Conservation (phyloP, 2,329 filamentous ascomycete genomes). For the Penicillium sp. region DNA sequence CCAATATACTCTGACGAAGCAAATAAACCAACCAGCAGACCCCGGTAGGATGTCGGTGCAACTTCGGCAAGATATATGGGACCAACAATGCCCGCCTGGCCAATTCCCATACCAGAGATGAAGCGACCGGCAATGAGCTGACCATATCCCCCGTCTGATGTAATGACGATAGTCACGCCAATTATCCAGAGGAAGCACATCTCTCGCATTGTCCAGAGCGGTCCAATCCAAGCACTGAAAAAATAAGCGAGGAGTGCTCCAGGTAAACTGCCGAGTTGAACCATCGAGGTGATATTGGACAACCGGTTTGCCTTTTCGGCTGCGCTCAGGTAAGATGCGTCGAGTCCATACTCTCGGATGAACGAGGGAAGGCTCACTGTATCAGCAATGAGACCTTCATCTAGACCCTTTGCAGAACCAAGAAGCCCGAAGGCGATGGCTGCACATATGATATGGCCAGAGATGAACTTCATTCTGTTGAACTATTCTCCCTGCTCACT, state of each 20-base stretch:
- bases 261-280: neutral
- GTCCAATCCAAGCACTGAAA: slow-evolving; percentile 1
- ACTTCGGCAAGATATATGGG: slow-evolving; percentile 5
- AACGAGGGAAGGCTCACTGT: neutral
- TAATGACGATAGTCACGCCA: neutral
- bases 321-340: neutral
- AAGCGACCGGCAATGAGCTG: slow-evolving; percentile 4
- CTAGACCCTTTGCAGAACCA: neutral
- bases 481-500: too few relatives aligned
- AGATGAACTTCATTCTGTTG: too few relatives aligned
- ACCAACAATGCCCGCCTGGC: neutral
- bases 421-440: neutral
- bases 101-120: slow-evolving; percentile 1
- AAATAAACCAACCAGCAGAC: neutral
- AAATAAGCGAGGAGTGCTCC: neutral
- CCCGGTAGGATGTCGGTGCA: neutral
- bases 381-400: neutral
- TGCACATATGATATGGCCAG: neutral
- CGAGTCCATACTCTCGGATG: neutral
- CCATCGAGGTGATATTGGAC: neutral
- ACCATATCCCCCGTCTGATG: neutral
- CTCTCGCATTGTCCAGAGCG: slow-evolving; percentile 3
- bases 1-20: neutral
- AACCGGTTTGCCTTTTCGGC: neutral
- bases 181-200: slow-evolving; percentile 5